These are phyloP conservation scores for Athelia sp. DNA, from an alignment of 1,284 basidiomycete genomes.

Conservation along the genomic window DNA sequence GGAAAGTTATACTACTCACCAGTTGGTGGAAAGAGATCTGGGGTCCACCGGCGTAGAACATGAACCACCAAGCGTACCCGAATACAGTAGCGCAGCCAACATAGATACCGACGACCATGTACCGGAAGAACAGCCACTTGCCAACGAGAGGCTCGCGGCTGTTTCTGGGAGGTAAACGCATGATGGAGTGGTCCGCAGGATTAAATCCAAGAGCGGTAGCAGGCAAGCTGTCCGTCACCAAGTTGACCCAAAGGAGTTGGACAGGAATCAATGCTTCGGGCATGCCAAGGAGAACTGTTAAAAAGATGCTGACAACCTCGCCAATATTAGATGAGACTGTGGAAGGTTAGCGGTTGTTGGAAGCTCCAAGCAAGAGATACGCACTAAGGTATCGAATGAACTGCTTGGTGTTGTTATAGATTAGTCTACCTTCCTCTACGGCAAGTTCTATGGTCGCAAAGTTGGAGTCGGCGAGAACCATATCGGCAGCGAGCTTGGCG, in stretches of 20 bases:
- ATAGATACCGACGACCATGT: conserved; percentile 89
- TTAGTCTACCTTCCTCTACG: conserved; percentile 94
- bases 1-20: conserved; percentile 43
- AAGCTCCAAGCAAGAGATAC: conserved; percentile 24
- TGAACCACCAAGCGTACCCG: conserved; percentile 99
- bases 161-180: conserved; percentile 87
- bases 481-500: conserved; percentile 96
- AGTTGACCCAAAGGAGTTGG: conserved; percentile 96
- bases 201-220: conserved; percentile 99
- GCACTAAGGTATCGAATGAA: conserved; percentile 90
- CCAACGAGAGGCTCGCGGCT: conserved; percentile 88
- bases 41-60: conserved; percentile 85
- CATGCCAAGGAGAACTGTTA: conserved; percentile 96
- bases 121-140: conserved; percentile 94
- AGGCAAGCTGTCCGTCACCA: conserved; percentile 93
- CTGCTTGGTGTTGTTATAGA: conserved; percentile 99
- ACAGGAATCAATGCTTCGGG: conserved; percentile 98
- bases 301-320: conserved; percentile 96
- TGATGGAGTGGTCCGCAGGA: conserved; percentile 93
- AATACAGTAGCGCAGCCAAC: conserved; percentile 95
- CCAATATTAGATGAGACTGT: conserved; percentile 98
- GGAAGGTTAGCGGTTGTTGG: conserved; percentile 33
- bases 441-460: conserved; percentile 93
- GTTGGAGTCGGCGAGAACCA: conserved; percentile 88
- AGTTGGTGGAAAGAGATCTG: conserved; percentile 93